These are phyloP conservation scores for Penicillium taxi DNA, from an alignment of 495 filamentous ascomycete species.

Conservation along the genomic window DNA sequence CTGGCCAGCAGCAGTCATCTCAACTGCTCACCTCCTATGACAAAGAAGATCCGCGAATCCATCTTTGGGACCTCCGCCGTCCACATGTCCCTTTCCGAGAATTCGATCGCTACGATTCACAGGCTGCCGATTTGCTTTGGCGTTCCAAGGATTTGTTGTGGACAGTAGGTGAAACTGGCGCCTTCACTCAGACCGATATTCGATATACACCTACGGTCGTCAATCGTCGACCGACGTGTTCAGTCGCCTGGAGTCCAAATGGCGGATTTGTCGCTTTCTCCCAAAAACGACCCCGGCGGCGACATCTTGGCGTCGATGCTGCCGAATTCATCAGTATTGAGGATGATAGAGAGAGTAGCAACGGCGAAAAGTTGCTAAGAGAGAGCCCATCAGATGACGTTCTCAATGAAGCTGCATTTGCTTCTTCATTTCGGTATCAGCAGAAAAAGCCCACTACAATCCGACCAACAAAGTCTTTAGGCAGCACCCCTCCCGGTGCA, in stretches of 20 bases:
- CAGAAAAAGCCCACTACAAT: conserved; percentile 24
- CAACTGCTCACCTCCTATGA: conserved; percentile 63
- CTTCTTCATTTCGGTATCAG: conserved; percentile 36
- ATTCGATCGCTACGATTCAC: conserved; percentile 62
- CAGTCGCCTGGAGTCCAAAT: conserved; percentile 40
- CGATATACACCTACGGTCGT: conserved; percentile 73
- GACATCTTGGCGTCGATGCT: conserved; percentile 26
- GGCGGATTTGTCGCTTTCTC: conserved; percentile 41
- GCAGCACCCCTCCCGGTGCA: conserved; percentile 50
- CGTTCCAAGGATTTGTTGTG: conserved; percentile 83
- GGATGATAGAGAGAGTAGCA: conserved; percentile 29
- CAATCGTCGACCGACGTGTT: conserved; percentile 45
- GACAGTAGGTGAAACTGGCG: conserved; percentile 77
- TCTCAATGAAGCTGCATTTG: conserved; percentile 50
- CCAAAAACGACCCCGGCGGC: conserved; percentile 40
- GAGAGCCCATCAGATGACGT: conserved; percentile 61
- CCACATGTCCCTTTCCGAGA: conserved; percentile 82
- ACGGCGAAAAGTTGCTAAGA: conserved; percentile 43
- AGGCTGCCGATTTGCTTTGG: conserved; percentile 79
- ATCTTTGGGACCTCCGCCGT: conserved; percentile 88
- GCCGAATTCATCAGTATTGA: conserved; percentile 26
- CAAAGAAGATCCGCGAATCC: conserved; percentile 58
- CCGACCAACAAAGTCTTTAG: conserved; percentile 34
- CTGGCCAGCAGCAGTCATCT: conserved; percentile 57
- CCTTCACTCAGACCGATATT: conserved; percentile 83